Evolutionary conservation across 306 rosid species (phyloP), one percentile per base, ranked within the genome.

Genomic region (Carpinus fangiana): DNA sequence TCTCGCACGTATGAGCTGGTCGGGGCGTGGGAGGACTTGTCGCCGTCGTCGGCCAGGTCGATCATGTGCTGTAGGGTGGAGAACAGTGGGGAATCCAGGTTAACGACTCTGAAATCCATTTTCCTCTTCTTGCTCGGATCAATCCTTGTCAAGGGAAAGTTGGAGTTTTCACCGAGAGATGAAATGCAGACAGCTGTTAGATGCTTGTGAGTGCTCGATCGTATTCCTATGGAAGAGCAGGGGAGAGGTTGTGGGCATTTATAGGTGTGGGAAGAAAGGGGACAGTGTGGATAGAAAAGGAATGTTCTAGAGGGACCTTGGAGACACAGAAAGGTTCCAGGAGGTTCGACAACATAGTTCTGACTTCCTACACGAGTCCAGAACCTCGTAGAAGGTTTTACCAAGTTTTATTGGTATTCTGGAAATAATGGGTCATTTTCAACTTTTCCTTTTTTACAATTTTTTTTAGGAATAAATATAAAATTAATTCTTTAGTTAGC

Each of bases 101-200:
- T 90, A 87, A 88, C 43, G 34, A 92, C 14, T 85, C 93, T 87
- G 66, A 92, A 5, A 70, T 92, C 98, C 98, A 92, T 95, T 7
- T 75, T 43, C 12, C 72, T 57, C 81, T 82, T 79, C 76, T 16
- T 48, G 36, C 7, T 0, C 0, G 31, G 5, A 46, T 1, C 4
- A 12, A 28, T 12, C 12, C 12, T 48, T 48, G 52, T 12, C 1
- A 0, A 41, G 45, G 45, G 45, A 41, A 41, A 41, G 7, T 41
- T 62, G 18, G 4, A 1, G 14, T 52, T 18, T 5, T 13, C 4
- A 21, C 31, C 16, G 1, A 13, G 7, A 68, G 16, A 17, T 26
- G 12, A 53, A 45, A 57, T 38, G 5, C 3, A 4, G 5, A 23
- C 1, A 28, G 41, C 4, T 71, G 0, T 20, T 75, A 34, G 20